phyloP scores from a whole-genome alignment of 1,139 yeast species.

The Blastobotrys capitulatus region DNA sequence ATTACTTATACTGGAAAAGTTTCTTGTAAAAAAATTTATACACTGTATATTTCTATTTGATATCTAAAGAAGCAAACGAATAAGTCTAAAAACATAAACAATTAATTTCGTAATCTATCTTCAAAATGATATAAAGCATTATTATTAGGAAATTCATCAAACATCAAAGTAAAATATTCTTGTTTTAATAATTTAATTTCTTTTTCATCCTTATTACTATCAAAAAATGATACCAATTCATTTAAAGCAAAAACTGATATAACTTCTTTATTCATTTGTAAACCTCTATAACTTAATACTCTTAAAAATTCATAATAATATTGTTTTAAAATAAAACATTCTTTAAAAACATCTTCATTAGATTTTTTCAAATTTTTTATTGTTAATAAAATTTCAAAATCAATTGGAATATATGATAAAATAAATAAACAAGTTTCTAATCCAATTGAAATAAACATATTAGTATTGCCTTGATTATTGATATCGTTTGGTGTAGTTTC shows the following conservation, averaged over 20 bases:
- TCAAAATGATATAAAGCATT: background rate
- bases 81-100: background rate
- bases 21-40: no score
- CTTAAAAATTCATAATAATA: background rate
- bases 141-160: background rate
- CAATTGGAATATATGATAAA: background rate
- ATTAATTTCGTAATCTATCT: background rate
- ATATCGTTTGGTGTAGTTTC: background rate
- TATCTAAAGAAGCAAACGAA: no score
- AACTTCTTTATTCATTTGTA: background rate
- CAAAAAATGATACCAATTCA: background rate
- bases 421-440: background rate
- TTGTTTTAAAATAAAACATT: background rate
- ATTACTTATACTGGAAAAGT: no score
- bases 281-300: background rate
- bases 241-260: background rate
- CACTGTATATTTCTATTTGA: no score
- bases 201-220: background rate
- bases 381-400: background rate
- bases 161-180: background rate
- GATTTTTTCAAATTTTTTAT: background rate
- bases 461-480: background rate
- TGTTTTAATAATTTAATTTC: background rate
- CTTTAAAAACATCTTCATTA: no score
- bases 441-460: background rate